Conservation (phyloP, 2,329 filamentous ascomycete species). For the Colletotrichum theobromicola region DNA sequence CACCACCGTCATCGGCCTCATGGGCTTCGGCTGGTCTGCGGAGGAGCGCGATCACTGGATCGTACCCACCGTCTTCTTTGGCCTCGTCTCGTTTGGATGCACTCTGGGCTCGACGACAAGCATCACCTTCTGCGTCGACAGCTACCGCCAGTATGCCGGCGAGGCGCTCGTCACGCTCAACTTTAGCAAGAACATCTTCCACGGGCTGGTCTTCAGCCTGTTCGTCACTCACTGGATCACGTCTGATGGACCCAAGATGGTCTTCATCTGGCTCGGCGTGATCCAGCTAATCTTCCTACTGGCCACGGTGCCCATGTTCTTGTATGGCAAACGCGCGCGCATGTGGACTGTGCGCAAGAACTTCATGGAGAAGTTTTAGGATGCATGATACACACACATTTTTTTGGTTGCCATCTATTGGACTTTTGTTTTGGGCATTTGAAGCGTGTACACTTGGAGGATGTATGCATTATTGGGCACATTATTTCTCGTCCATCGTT, state of each 20-base stretch:
- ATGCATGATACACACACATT: neutral
- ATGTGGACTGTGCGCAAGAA: conserved; percentile 94
- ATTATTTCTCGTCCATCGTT: neutral
- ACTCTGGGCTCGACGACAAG: conserved; percentile 87
- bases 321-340: conserved; percentile 86
- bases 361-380: conserved; percentile 78
- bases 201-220: conserved; percentile 86
- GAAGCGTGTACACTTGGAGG: neutral
- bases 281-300: conserved; percentile 82
- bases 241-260: conserved; percentile 73
- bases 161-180: conserved; percentile 95
- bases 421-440: too few species aligned
- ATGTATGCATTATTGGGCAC: neutral
- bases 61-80: conserved; percentile 92
- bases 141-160: conserved; percentile 90
- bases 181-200: conserved; percentile 92
- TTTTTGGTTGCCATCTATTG: too few species aligned
- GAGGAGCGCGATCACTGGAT: conserved; percentile 80
- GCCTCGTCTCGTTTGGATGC: conserved; percentile 90
- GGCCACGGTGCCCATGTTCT: conserved; percentile 88
- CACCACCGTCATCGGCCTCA: conserved; percentile 82
- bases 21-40: conserved; percentile 96
- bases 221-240: conserved; percentile 89
- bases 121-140: conserved; percentile 94
- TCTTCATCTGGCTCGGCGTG: conserved; percentile 83